A percentile compares a stretch with the other conserved stretches of the same genome.
These are phyloP conservation scores for Huntiella decipiens DNA, from an alignment of 2,329 filamentous ascomycete genomes.

Conservation along the genomic window DNA sequence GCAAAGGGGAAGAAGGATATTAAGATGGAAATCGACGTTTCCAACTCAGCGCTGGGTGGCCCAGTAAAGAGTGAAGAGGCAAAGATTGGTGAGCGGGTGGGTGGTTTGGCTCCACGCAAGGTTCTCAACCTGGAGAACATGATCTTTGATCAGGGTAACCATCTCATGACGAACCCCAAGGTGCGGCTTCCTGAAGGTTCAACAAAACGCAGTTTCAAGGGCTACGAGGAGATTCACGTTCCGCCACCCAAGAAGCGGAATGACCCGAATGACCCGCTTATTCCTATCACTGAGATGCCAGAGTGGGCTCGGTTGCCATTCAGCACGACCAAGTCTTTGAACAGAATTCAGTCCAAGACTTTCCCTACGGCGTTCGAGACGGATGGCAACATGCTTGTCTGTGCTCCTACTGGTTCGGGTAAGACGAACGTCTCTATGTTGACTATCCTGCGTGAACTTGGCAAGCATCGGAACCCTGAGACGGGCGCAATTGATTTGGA, in stretches of 20 bases:
- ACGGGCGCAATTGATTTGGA: conserved; percentile 93
- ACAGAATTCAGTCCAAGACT: conserved; percentile 89
- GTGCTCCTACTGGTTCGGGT: conserved; percentile 88
- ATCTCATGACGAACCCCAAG: conserved; percentile 98
- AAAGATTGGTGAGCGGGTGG: conserved; percentile 48
- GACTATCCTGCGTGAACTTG: conserved; percentile 86
- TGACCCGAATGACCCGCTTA: conserved; percentile 60
- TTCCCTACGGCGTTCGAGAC: conserved; percentile 79
- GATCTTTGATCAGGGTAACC: conserved; percentile 92
- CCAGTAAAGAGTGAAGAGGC: conserved; percentile 32
- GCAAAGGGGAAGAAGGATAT: conserved; percentile 55
- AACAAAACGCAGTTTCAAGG: conserved; percentile 88
- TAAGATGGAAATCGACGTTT: conserved; percentile 84
- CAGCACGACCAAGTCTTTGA: conserved; percentile 67
- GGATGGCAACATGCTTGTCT: conserved; percentile 95
- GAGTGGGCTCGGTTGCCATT: conserved; percentile 84
- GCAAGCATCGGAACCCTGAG: conserved; percentile 73
- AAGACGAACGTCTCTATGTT: conserved; percentile 99
- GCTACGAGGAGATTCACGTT: conserved; percentile 96
- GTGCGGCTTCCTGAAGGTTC: conserved; percentile 87
- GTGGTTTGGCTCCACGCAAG: conserved; percentile 70
- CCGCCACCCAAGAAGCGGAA: conserved; percentile 76
- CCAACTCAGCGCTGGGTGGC: conserved; percentile 30
- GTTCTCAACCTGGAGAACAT: conserved; percentile 90
- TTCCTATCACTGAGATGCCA: conserved; percentile 73